phyloP scores from a whole-genome alignment of 2,329 filamentous ascomycete genomes.

The Myriangium duriaei region DNA sequence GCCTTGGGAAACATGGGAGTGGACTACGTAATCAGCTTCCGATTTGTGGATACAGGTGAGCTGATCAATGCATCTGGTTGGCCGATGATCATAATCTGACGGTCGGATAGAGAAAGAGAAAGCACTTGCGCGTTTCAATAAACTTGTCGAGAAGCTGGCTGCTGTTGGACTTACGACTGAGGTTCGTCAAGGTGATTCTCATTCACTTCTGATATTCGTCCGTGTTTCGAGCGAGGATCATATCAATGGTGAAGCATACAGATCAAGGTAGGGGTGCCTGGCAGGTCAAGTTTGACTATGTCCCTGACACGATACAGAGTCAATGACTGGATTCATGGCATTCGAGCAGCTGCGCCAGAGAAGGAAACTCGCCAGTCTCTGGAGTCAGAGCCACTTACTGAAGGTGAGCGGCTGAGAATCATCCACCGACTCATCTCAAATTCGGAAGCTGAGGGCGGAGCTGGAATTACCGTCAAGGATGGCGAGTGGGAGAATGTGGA shows the following conservation, averaged over 20 bases:
- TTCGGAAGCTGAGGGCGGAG: constrained; percentile 34
- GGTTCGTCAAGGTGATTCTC: constrained; percentile 65
- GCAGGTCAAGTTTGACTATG: background rate
- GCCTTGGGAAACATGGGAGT: constrained; percentile 52
- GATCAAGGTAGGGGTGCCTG: constrained; percentile 58
- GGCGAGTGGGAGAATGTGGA: constrained; percentile 39
- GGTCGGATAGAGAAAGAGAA: constrained; percentile 46
- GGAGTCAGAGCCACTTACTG: constrained; percentile 62
- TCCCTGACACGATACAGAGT: constrained; percentile 43
- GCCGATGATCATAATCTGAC: background rate
- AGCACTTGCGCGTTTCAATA: constrained; percentile 63
- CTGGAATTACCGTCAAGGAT: constrained; percentile 39
- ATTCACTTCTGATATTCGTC: constrained; percentile 71
- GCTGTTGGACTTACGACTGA: constrained; percentile 75
- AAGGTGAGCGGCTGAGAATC: constrained; percentile 77
- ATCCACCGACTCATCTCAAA: constrained; percentile 63
- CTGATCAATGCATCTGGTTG: constrained; percentile 1
- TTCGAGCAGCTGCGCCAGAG: constrained; percentile 63
- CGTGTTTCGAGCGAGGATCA: constrained; percentile 64
- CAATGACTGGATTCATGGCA: constrained; percentile 86
- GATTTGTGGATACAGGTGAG: constrained; percentile 55
- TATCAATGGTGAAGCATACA: constrained; percentile 69
- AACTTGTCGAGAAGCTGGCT: constrained; percentile 63
- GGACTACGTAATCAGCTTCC: constrained; percentile 78
- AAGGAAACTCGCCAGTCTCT: constrained; percentile 59